phyloP scores from a whole-genome alignment of 2,329 filamentous ascomycete species.

The Pseudogymnoascus sp. region DNA sequence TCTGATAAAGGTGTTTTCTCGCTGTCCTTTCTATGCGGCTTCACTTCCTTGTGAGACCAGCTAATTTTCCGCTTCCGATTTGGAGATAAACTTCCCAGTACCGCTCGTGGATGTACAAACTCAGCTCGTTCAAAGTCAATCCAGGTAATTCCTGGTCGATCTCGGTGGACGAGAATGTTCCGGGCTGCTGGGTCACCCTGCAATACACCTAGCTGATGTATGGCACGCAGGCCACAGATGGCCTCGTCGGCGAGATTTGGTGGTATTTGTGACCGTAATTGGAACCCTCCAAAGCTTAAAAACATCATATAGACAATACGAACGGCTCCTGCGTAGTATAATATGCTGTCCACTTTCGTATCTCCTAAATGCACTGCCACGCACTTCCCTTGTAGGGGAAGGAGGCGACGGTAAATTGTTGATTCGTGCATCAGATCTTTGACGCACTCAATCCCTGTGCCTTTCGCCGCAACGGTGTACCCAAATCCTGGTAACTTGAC shows the following conservation, averaged over 20 bases:
- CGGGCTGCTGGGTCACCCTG: no score
- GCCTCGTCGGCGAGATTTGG: no score
- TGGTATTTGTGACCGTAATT: neutral
- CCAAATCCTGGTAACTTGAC: conserved; percentile 35
- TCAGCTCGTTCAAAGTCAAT: neutral
- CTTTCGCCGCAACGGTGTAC: conserved; percentile 40
- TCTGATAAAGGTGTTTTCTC: no score
- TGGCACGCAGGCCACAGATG: no score
- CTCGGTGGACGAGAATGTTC: no score
- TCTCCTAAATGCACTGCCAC: conserved; percentile 35
- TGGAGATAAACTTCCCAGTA: neutral
- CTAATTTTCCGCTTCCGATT: neutral
- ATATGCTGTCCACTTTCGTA: neutral
- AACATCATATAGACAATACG: neutral
- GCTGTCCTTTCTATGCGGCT: no score
- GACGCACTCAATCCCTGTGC: conserved; percentile 30
- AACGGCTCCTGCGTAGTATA: neutral
- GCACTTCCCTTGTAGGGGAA: conserved; percentile 29
- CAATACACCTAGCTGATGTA: no score
- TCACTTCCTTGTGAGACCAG: neutral
- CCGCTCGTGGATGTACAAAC: neutral
- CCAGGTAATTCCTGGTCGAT: neutral
- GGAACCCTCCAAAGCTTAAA: no score
- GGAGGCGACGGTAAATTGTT: conserved; percentile 31
- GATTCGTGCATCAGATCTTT: conserved; percentile 33